These are phyloP conservation scores for Picochlorum costavermella DNA, from an alignment of 139 green algal genomes.

Conservation along the genomic window DNA sequence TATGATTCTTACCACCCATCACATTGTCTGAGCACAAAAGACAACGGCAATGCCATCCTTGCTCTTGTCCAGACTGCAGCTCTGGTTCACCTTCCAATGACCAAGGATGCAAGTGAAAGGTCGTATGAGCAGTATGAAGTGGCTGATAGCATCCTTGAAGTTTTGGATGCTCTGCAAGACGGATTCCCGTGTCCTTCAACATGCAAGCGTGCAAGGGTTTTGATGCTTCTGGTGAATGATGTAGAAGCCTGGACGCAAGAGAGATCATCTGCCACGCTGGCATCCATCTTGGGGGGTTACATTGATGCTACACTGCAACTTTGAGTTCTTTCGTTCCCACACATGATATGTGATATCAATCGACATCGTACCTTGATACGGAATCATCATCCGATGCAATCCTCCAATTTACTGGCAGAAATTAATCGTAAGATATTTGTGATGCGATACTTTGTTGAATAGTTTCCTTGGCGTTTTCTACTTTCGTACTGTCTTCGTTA, in stretches of 20 bases:
- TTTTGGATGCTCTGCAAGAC: conserved; percentile 17
- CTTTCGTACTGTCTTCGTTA: too few relatives aligned
- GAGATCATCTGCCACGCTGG: background rate
- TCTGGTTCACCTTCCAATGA: conserved; percentile 15
- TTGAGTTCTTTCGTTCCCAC: too few relatives aligned
- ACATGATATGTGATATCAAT: too few relatives aligned
- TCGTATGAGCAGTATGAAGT: conserved; percentile 20
- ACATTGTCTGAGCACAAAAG: conserved; percentile 17
- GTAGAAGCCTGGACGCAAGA: background rate
- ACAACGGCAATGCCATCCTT: conserved; percentile 4
- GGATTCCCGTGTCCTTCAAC: conserved; percentile 14
- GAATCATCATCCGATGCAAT: too few relatives aligned
- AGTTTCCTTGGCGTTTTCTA: too few relatives aligned
- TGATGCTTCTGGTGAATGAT: background rate
- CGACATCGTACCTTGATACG: too few relatives aligned
- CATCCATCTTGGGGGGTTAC: background rate
- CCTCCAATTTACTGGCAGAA: too few relatives aligned
- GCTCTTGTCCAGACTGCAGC: conserved; percentile 21
- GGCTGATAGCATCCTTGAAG: conserved; percentile 13
- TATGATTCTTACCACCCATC: conserved; percentile 12
- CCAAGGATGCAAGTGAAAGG: background rate
- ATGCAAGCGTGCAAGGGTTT: background rate
- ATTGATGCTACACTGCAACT: conserved; percentile 9
- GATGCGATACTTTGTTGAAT: too few relatives aligned
- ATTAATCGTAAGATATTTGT: too few relatives aligned